These are phyloP conservation scores for Russula earlei DNA, from an alignment of 768 basidiomycete genomes.

Conservation along the genomic window DNA sequence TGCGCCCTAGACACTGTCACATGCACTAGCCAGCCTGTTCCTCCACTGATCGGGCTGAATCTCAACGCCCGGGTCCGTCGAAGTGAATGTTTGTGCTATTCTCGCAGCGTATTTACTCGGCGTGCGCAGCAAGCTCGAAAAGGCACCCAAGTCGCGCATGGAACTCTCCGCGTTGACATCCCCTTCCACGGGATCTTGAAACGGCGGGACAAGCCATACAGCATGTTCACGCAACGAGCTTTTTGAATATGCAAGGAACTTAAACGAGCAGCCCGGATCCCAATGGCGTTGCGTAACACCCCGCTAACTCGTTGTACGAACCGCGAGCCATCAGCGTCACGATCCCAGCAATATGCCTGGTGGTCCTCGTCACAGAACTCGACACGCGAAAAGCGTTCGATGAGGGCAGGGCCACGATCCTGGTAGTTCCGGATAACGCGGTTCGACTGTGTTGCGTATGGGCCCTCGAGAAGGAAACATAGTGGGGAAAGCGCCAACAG, in stretches of 20 bases:
- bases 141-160: constrained; percentile 59
- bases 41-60: constrained; percentile 49
- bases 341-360: constrained; percentile 61
- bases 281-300: constrained; percentile 51
- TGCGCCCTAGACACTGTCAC: too few species aligned
- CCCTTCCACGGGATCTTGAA: constrained; percentile 37
- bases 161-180: constrained; percentile 43
- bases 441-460: constrained; percentile 67
- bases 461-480: constrained; percentile 64
- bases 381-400: constrained; percentile 70
- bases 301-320: constrained; percentile 35
- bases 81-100: constrained; percentile 74
- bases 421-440: constrained; percentile 62
- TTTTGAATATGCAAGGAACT: constrained; percentile 76
- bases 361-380: constrained; percentile 79
- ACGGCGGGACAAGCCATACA: constrained; percentile 73
- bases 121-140: constrained; percentile 33
- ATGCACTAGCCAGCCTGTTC: constrained; percentile 51
- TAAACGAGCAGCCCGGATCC: constrained; percentile 54
- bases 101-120: constrained; percentile 83
- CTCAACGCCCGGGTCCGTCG: constrained; percentile 64
- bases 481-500: constrained; percentile 73
- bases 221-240: constrained; percentile 73
- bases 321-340: constrained; percentile 46
- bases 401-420: constrained; percentile 29